phyloP scores from a whole-genome alignment of 2,329 filamentous ascomycete genomes.

The Gaeumannomyces tritici region DNA sequence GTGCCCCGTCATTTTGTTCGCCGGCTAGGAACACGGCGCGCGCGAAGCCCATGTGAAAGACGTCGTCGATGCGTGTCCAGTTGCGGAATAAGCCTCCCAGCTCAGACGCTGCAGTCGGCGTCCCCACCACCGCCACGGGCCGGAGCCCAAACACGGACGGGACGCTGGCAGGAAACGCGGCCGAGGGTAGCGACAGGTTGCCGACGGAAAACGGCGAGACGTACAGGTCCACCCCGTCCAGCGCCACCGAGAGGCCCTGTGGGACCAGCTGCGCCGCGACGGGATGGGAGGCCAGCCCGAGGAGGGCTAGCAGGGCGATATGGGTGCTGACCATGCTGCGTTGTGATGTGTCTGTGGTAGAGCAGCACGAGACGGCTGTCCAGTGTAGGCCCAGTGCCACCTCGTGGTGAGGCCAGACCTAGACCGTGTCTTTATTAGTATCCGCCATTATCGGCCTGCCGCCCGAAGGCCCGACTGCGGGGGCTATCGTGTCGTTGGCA shows the following conservation, averaged over 20 bases:
- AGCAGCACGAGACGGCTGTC: too few relatives aligned
- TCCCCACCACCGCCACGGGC: constrained; percentile 23
- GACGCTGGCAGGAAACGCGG: constrained; percentile 8
- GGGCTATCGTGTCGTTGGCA: too few relatives aligned
- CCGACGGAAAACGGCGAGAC: constrained; percentile 22
- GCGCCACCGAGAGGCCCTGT: constrained; percentile 20
- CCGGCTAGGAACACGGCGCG: constrained; percentile 14
- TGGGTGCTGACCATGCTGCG: too few relatives aligned
- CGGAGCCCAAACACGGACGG: constrained; percentile 20
- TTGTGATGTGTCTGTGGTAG: too few relatives aligned
- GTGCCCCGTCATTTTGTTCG: background rate
- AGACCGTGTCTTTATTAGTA: too few relatives aligned
- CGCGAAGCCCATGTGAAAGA: constrained; percentile 16
- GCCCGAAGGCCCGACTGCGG: too few relatives aligned
- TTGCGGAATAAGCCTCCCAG: constrained; percentile 17
- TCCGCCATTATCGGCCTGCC: too few relatives aligned
- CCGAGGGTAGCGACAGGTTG: constrained; percentile 8
- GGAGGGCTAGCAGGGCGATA: background rate
- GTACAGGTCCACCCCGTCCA: constrained; percentile 22
- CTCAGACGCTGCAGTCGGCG: constrained; percentile 9
- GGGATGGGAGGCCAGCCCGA: background rate
- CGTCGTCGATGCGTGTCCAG: constrained; percentile 20
- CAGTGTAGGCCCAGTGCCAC: too few relatives aligned
- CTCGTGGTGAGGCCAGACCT: too few relatives aligned
- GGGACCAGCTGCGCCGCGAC: constrained; percentile 12